phyloP scores from a whole-genome alignment of 345 rosid genomes.

The Euphorbia tirucalli region DNA sequence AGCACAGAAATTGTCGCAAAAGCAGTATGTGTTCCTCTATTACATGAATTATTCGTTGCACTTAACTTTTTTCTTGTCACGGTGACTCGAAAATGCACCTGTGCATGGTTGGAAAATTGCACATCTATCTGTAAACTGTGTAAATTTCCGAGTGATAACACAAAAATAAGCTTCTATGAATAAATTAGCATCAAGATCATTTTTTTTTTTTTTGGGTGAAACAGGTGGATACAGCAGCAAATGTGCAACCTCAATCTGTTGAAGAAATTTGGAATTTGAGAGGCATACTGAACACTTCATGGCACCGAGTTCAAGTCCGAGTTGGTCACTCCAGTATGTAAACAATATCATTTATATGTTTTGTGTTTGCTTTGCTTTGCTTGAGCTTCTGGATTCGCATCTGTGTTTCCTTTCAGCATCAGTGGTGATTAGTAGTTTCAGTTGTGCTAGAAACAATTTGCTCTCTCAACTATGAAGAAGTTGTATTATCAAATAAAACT shows the following conservation, averaged over 20 bases:
- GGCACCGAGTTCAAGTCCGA: slow-evolving; percentile 77
- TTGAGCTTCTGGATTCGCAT: slow-evolving; percentile 5
- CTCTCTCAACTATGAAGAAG: neutral
- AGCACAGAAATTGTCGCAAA: slow-evolving; percentile 71
- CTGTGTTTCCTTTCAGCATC: neutral
- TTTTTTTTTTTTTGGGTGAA: neutral
- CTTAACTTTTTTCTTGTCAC: too few species aligned
- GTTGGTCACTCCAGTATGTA: slow-evolving; percentile 66
- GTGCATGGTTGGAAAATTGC: neutral
- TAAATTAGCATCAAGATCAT: neutral
- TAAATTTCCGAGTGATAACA: neutral
- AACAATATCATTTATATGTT: neutral
- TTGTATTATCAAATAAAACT: neutral
- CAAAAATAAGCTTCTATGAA: too few species aligned
- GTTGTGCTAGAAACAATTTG: neutral
- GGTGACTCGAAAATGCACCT: too few species aligned
- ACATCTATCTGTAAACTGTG: too few species aligned
- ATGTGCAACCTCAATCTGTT: slow-evolving; percentile 85
- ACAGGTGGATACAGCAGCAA: slow-evolving; percentile 89
- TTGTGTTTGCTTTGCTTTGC: slow-evolving; percentile 2
- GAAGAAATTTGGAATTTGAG: slow-evolving; percentile 88
- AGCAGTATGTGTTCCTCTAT: slow-evolving; percentile 61
- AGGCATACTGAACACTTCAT: slow-evolving; percentile 89
- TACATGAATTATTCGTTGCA: neutral
- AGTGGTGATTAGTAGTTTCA: neutral